Conservation (phyloP, 192 early-diverging fungal genomes). For the Coemansia sp. region DNA sequence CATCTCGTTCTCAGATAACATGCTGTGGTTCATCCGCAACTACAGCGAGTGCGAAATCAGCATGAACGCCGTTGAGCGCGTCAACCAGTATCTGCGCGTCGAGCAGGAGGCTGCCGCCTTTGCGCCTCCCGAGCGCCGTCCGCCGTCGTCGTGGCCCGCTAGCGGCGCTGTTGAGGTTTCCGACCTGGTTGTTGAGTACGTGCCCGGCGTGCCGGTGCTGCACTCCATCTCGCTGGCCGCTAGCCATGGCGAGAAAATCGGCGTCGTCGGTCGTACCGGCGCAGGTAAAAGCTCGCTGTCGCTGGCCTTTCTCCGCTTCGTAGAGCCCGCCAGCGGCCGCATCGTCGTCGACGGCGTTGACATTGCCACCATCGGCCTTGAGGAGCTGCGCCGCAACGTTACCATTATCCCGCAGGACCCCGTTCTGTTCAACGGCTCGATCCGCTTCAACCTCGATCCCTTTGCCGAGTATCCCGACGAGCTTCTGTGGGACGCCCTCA, state of each 20-base stretch:
- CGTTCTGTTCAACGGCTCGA: slow-evolving; percentile 71
- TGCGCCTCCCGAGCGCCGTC: slow-evolving; percentile 40
- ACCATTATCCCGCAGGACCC: slow-evolving; percentile 95
- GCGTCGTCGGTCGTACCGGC: slow-evolving; percentile 90
- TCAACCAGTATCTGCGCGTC: slow-evolving; percentile 76
- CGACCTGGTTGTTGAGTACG: slow-evolving; percentile 72
- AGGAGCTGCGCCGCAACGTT: slow-evolving; percentile 73
- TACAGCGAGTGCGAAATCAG: slow-evolving; percentile 83
- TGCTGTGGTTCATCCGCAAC: slow-evolving; percentile 79
- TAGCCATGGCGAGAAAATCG: slow-evolving; percentile 75
- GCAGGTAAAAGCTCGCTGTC: slow-evolving; percentile 78
- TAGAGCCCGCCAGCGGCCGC: slow-evolving; percentile 64
- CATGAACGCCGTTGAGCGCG: slow-evolving; percentile 85
- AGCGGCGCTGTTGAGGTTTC: slow-evolving; percentile 67
- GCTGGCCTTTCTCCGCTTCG: slow-evolving; percentile 72
- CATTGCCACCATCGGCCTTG: slow-evolving; percentile 69
- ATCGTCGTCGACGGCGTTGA: slow-evolving; percentile 77
- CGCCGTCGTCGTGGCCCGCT: slow-evolving; percentile 62
- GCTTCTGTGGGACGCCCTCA: slow-evolving; percentile 71
- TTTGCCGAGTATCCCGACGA: slow-evolving; percentile 75
- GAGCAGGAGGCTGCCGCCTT: slow-evolving; percentile 68
- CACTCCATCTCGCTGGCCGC: slow-evolving; percentile 72
- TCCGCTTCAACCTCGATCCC: slow-evolving; percentile 92
- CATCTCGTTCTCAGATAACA: slow-evolving; percentile 74
- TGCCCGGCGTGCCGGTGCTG: slow-evolving; percentile 74